Conservation (phyloP, 2,329 filamentous ascomycete genomes). For the Pseudopithomyces maydicus region DNA sequence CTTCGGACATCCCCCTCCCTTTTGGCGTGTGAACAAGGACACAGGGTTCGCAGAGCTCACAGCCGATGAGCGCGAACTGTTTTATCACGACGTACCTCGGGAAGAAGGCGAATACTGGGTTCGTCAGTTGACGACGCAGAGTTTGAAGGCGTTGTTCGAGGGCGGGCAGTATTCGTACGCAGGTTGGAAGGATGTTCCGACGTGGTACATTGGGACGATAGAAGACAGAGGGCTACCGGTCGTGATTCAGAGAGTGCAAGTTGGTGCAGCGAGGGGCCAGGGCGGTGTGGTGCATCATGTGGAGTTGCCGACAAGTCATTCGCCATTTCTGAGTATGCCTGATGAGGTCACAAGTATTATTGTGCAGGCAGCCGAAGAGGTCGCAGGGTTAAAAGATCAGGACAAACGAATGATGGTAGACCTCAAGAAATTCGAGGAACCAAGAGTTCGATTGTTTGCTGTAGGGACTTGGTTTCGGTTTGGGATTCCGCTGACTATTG, state of each 20-base stretch:
- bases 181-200: constrained; percentile 56
- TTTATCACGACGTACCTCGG: constrained; percentile 57
- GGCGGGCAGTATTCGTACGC: constrained; percentile 52
- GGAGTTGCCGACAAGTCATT: constrained; percentile 55
- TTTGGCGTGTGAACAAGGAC: constrained; percentile 14
- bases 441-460: background rate
- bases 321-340: constrained; percentile 56
- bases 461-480: constrained; percentile 8
- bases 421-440: background rate
- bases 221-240: constrained; percentile 51
- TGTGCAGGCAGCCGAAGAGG: constrained; percentile 39
- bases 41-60: constrained; percentile 52
- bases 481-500: constrained; percentile 9
- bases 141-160: constrained; percentile 52
- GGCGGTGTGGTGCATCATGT: constrained; percentile 45
- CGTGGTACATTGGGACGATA: constrained; percentile 53
- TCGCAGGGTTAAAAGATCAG: background rate
- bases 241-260: constrained; percentile 45
- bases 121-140: constrained; percentile 48
- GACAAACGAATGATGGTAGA: background rate
- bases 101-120: constrained; percentile 53
- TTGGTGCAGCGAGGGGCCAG: constrained; percentile 47
- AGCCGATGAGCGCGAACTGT: constrained; percentile 46
- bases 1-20: constrained; percentile 15
- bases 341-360: constrained; percentile 48